These are phyloP conservation scores for Blastobotrys americana DNA, from an alignment of 805 yeast species.

Conservation along the genomic window DNA sequence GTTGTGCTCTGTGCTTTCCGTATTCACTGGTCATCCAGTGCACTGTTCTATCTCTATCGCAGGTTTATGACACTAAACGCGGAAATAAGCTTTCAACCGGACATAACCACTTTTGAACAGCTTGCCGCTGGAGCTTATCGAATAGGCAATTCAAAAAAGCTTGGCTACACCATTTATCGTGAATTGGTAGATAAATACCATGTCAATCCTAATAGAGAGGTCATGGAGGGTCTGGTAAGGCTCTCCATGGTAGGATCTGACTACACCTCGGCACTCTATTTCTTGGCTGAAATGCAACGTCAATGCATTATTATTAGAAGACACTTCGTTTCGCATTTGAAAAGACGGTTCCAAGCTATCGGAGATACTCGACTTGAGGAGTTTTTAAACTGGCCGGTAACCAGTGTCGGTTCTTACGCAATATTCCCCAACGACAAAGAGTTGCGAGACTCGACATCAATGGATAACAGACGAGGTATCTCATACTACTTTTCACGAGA, in stretches of 20 bases:
- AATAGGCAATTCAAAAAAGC: constrained; percentile 27
- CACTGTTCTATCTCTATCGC: constrained; percentile 9
- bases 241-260: constrained; percentile 22
- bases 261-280: constrained; percentile 16
- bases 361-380: constrained; percentile 6
- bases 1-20: constrained; percentile 5
- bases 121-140: constrained; percentile 20
- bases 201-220: constrained; percentile 17
- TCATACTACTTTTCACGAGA: constrained; percentile 8
- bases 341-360: constrained; percentile 5
- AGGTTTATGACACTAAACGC: neutral
- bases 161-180: constrained; percentile 21
- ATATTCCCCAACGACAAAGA: constrained; percentile 12
- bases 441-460: constrained; percentile 1
- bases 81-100: constrained; percentile 7
- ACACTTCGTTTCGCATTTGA: constrained; percentile 6
- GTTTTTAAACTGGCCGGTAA: too few species aligned
- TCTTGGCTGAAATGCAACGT: constrained; percentile 23
- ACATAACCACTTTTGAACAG: constrained; percentile 14
- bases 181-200: constrained; percentile 12
- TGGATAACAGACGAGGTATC: neutral
- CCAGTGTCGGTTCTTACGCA: neutral
- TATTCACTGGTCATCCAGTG: constrained; percentile 3
- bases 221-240: constrained; percentile 23
- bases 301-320: constrained; percentile 12